Base-by-base conservation (phyloP, 2,329 filamentous ascomycete genomes). In the Phyllosticta paracitricarpa region DNA sequence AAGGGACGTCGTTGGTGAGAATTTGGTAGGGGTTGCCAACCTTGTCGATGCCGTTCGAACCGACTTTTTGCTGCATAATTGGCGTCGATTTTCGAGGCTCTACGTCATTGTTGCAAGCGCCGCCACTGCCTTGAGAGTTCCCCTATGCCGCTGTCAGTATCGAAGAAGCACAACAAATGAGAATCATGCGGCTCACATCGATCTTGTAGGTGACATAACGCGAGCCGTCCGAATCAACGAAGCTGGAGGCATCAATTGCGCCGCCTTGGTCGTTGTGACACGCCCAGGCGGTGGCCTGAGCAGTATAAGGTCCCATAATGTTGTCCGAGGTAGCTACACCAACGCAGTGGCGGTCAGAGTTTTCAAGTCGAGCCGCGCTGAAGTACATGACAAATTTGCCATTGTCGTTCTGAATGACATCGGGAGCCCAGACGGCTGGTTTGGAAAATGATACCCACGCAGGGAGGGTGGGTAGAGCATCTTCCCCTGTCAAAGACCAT, bases 191-290 rank as follows among this genome's bases (percentile, higher is more conserved):
- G 14, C 59, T 57, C 25, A 61, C 59, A 70, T 89, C 85, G 24
- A 87, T 75, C 70, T 88, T 89, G 75, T 85, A 89, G 8, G 82
- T 73, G 4, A 88, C 77, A 67, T 86, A 88, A 5, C 79, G 78
- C 30, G 71, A 77, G 25, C 81, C 81, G 28, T 80, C 77, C 9
- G 71, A 69, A 67, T 88, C 85, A 9, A 73, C 66, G 70, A 86
- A 88, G 3, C 82, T 83, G 0, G 81, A 76, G 0, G 85, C 75
- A 66, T 89, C 86, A 65, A 88, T 88, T 19, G 84, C 81, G 28
- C 85, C 85, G n/a, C 85, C 85, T 30, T 56, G 52, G 40, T 62
- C 61, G 19, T 62, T 56, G 22, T 56, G 60, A 64, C 85, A 87
- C n/a, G 78, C 78, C 40, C 85, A 75, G 0, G 83, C 79, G 7